Evolutionary conservation across 2,329 filamentous ascomycete species (phyloP).

Genomic region (Penicillium sp.): DNA sequence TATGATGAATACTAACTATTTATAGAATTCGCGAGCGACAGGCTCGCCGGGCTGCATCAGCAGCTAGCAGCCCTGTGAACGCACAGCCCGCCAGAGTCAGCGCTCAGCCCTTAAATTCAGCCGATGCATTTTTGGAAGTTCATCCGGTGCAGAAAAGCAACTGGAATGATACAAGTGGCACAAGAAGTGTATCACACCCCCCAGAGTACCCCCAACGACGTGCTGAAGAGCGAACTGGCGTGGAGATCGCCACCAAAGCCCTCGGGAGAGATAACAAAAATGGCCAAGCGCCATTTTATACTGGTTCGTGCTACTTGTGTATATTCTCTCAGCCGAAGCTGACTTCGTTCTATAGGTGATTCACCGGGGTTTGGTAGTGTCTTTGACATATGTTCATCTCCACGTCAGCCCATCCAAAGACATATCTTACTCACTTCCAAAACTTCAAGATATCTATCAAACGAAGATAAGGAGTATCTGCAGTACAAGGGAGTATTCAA

Average conservation of each 20-base stretch:
- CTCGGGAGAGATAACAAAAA: constrained; percentile 18
- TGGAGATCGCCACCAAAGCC: constrained; percentile 28
- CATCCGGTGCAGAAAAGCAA: background rate
- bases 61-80: constrained; percentile 1
- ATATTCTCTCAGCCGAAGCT: background rate
- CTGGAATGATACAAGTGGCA: background rate
- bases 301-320: constrained; percentile 13
- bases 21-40: background rate
- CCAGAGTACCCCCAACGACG: constrained; percentile 5
- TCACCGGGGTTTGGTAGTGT: constrained; percentile 24
- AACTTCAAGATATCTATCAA: constrained; percentile 10
- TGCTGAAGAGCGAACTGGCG: constrained; percentile 26
- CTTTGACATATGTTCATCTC: constrained; percentile 20
- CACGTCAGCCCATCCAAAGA: constrained; percentile 18
- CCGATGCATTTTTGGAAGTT: background rate
- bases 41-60: background rate
- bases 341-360: constrained; percentile 16
- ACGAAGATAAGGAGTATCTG: constrained; percentile 27
- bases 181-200: constrained; percentile 1
- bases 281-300: constrained; percentile 28
- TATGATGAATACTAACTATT: background rate
- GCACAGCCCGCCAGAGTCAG: background rate
- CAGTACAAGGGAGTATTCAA: constrained; percentile 38
- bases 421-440: constrained; percentile 25
- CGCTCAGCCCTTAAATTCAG: background rate